These are phyloP conservation scores for Penicillium oxalicum DNA, from an alignment of 2,329 filamentous ascomycete genomes.

Conservation along the genomic window DNA sequence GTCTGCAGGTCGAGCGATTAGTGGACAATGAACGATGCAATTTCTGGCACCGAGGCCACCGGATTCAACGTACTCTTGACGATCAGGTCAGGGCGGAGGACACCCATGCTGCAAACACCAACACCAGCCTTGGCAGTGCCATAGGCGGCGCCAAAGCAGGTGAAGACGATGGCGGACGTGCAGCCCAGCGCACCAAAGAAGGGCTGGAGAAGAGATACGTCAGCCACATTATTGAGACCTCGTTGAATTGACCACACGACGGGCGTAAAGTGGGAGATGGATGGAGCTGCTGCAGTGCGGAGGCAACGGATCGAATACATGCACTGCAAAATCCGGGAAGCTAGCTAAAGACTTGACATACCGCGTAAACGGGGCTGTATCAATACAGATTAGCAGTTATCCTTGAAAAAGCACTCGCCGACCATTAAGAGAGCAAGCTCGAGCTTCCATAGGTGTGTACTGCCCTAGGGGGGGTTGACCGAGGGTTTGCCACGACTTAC, in stretches of 20 bases:
- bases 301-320: slow-evolving; percentile 10
- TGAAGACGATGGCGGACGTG: slow-evolving; percentile 91
- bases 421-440: slow-evolving; percentile 7
- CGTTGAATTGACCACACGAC: not conserved
- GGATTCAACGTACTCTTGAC: slow-evolving; percentile 79
- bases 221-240: slow-evolving; percentile 6
- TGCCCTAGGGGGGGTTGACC: slow-evolving; percentile 24
- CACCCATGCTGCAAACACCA: slow-evolving; percentile 97
- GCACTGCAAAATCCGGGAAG: slow-evolving; percentile 10
- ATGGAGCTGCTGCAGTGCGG: slow-evolving; percentile 6
- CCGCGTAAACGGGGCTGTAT: slow-evolving; percentile 90
- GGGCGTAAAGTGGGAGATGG: slow-evolving; percentile 1
- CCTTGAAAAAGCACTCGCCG: slow-evolving; percentile 1
- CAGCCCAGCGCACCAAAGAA: slow-evolving; percentile 98
- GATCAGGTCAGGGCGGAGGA: slow-evolving; percentile 93
- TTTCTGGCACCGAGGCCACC: not conserved
- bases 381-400: slow-evolving; percentile 21
- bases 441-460: slow-evolving; percentile 28
- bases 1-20: slow-evolving; percentile 51
- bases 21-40: slow-evolving; percentile 4
- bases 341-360: slow-evolving; percentile 65
- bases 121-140: slow-evolving; percentile 99
- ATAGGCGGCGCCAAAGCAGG: slow-evolving; percentile 93
- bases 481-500: slow-evolving; percentile 53
- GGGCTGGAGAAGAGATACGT: slow-evolving; percentile 47